Evolutionary conservation across 1,284 basidiomycete species (phyloP).

Genomic region (Ceratobasidium sp.): DNA sequence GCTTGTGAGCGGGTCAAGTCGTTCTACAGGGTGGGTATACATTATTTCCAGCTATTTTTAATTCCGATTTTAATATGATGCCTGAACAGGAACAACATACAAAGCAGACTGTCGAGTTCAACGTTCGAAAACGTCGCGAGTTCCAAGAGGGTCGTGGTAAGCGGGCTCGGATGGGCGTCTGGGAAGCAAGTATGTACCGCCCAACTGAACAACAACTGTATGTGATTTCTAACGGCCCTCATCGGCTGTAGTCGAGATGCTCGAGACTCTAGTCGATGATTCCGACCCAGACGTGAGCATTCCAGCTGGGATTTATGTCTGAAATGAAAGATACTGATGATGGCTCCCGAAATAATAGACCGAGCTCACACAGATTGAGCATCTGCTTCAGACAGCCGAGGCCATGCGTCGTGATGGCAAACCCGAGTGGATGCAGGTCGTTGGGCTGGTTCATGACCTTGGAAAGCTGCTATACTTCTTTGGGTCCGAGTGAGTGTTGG

Average conservation of each 20-base stretch:
- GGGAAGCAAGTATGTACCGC: slow-evolving; percentile 75
- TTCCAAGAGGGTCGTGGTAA: slow-evolving; percentile 69
- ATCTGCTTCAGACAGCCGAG: slow-evolving; percentile 91
- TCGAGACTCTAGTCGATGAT: slow-evolving; percentile 89
- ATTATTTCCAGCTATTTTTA: too few species aligned
- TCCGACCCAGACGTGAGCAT: slow-evolving; percentile 83
- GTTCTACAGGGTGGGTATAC: slow-evolving; percentile 74
- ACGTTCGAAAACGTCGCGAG: slow-evolving; percentile 79
- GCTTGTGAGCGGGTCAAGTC: slow-evolving; percentile 89
- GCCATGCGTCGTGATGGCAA: slow-evolving; percentile 90
- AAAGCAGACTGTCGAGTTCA: slow-evolving; percentile 90
- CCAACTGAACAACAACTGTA: not conserved
- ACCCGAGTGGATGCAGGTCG: slow-evolving; percentile 86
- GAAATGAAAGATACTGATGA: slow-evolving; percentile 7
- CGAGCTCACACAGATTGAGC: slow-evolving; percentile 86
- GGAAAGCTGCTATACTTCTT: slow-evolving; percentile 87
- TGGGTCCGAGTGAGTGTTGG: slow-evolving; percentile 70
- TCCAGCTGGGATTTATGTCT: not conserved
- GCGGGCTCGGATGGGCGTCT: slow-evolving; percentile 79
- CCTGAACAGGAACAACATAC: slow-evolving; percentile 56
- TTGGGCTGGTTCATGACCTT: slow-evolving; percentile 89
- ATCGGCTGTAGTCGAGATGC: slow-evolving; percentile 70
- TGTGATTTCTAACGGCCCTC: not conserved
- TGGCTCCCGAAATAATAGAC: slow-evolving; percentile 63
- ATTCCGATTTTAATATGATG: not conserved